These are phyloP conservation scores for Rutstroemia sydowiana DNA, from an alignment of 2,329 filamentous ascomycete species.

Conservation along the genomic window DNA sequence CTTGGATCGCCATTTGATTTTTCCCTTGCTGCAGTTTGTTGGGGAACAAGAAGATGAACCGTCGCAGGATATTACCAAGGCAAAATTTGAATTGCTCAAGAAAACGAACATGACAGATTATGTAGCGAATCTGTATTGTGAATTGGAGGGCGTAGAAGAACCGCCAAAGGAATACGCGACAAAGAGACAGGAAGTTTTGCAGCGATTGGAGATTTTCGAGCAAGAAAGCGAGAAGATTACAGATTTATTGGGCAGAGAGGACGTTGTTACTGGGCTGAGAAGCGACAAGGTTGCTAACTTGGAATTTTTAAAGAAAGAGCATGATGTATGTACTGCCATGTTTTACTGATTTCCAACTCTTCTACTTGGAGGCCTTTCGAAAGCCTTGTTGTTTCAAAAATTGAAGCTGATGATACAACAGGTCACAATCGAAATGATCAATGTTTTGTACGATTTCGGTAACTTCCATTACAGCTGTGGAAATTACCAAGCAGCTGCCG, in stretches of 20 bases:
- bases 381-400: not conserved
- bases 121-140: conserved; percentile 83
- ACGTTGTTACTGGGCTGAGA: conserved; percentile 82
- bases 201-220: conserved; percentile 74
- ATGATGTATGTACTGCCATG: conserved; percentile 56
- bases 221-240: conserved; percentile 85
- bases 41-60: conserved; percentile 74
- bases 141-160: conserved; percentile 73
- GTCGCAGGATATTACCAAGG: conserved; percentile 65
- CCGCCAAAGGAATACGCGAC: conserved; percentile 78
- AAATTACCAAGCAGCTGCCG: conserved; percentile 82
- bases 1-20: conserved; percentile 93
- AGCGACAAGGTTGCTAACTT: conserved; percentile 98
- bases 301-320: conserved; percentile 94
- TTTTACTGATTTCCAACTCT: not conserved
- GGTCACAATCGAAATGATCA: conserved; percentile 91
- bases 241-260: conserved; percentile 77
- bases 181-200: conserved; percentile 83
- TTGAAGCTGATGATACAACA: conserved; percentile 29
- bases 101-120: conserved; percentile 99
- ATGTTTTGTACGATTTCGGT: conserved; percentile 90
- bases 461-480: conserved; percentile 98
- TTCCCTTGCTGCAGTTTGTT: conserved; percentile 90
- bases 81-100: conserved; percentile 91
- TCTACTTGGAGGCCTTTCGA: not conserved